Conservation (phyloP, 306 rosid genomes). For the Aeschynomene evenia region DNA sequence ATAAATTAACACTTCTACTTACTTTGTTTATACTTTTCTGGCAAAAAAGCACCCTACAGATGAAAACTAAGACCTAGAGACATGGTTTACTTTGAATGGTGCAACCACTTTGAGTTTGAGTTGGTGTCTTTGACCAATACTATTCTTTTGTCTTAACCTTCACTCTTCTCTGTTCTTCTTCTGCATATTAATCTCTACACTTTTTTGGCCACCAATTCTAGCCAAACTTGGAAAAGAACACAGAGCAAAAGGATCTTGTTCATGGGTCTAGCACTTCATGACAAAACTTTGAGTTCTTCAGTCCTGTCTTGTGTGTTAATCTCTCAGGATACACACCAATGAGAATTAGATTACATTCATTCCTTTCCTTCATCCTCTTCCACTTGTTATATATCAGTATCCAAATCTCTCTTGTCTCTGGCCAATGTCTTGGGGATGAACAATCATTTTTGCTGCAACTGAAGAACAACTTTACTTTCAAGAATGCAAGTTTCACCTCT, state of each 20-base stretch:
- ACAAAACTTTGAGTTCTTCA: neutral
- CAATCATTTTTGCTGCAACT: neutral
- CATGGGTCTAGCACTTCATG: slow-evolving; percentile 25
- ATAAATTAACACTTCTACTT: no score
- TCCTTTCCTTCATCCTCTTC: slow-evolving; percentile 29
- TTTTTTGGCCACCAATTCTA: neutral
- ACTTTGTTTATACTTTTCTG: neutral
- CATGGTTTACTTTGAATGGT: slow-evolving; percentile 34
- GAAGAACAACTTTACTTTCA: neutral
- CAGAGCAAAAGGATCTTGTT: slow-evolving; percentile 20
- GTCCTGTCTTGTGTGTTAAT: slow-evolving; percentile 4
- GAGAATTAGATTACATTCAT: slow-evolving; percentile 35
- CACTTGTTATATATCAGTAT: slow-evolving; percentile 12
- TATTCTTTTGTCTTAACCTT: neutral
- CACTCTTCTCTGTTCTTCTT: neutral
- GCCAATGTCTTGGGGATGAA: neutral
- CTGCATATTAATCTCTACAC: neutral
- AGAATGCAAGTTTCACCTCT: accelerated
- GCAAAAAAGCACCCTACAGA: neutral
- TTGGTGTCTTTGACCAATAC: slow-evolving; percentile 15
- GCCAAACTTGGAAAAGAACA: neutral
- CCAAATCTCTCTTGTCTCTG: neutral
- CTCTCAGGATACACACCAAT: slow-evolving; percentile 26
- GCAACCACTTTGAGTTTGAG: neutral
- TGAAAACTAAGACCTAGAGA: neutral